phyloP scores from a whole-genome alignment of 495 filamentous ascomycete species.

The Monascus purpureus region DNA sequence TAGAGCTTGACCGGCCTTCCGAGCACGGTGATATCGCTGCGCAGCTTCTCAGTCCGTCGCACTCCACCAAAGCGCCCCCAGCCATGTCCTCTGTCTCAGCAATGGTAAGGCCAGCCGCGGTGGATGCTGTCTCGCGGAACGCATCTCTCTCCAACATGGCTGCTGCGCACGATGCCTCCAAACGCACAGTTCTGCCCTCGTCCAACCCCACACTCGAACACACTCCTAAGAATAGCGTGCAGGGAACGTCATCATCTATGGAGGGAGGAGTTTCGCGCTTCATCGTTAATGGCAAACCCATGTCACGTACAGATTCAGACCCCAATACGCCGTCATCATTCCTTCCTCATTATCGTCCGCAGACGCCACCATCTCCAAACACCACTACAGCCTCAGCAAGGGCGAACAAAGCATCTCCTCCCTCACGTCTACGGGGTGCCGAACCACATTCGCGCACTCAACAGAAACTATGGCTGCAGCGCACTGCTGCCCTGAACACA shows the following conservation, averaged over 20 bases:
- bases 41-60: slow-evolving; percentile 26
- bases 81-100: slow-evolving; percentile 38
- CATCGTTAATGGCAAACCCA: slow-evolving; percentile 23
- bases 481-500: slow-evolving; percentile 31
- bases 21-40: slow-evolving; percentile 26
- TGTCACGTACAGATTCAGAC: slow-evolving; percentile 31
- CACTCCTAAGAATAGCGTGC: slow-evolving; percentile 15
- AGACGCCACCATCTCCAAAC: slow-evolving; percentile 29
- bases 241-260: slow-evolving; percentile 32
- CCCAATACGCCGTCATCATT: slow-evolving; percentile 36
- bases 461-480: slow-evolving; percentile 36
- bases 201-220: slow-evolving; percentile 13
- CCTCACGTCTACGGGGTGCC: slow-evolving; percentile 20
- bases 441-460: slow-evolving; percentile 31
- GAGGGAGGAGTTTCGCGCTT: slow-evolving; percentile 35
- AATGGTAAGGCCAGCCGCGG: slow-evolving; percentile 21
- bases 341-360: slow-evolving; percentile 33
- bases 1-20: not conserved
- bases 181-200: slow-evolving; percentile 17
- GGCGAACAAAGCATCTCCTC: slow-evolving; percentile 14
- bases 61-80: slow-evolving; percentile 31
- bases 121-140: slow-evolving; percentile 21
- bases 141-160: slow-evolving; percentile 25
- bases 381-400: slow-evolving; percentile 8
- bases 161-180: slow-evolving; percentile 19